Evolutionary conservation across 2,329 filamentous ascomycete genomes (phyloP), one percentile per base, ranked within the genome.

Genomic region (Aureobasidium sp.): DNA sequence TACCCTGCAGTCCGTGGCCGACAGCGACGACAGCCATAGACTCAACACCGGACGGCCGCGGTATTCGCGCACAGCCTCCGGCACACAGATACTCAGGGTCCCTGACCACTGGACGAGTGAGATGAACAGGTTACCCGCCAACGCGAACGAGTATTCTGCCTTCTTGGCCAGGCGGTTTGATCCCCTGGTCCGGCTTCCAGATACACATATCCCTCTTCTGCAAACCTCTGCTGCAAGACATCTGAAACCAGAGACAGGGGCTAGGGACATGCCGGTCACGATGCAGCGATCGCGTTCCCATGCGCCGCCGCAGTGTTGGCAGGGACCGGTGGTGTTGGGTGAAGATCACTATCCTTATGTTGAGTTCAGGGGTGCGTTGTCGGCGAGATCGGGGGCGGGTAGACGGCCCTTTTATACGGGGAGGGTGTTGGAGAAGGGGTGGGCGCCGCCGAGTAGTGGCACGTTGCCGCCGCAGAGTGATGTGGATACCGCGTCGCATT

Each of bases 121-220:
- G 47, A 51, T 53, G 58, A 60, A 60, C 9, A 38, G 58, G 4
- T 42, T 60, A 4, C 58, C 58, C 4, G 25, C 10, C 1, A 60
- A 60, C n/a, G 58, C 58, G 33, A 60, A 60, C 10, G 58, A 60
- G 37, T 60, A 46, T 29, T 51, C 46, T 29, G 46, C 46, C 13
- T 60, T 46, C 9, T 23, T 60, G 31, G 8, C 7, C 21, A 49
- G 58, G 25, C 27, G 38, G 7, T 60, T 60, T 38, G 47, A 60
- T 23, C 47, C 58, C 3, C 31, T 60, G 17, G 13, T 35, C 4
- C 29, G 40, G 37, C 21, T 60, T n/a, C 38, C 47, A 17, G 47
- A 60, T 46, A 46, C 47, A 8, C 46, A 60, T 23, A n/a, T 54
- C 1, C 37, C 58, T n/a, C 13, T 7, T 17, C n/a, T 37, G 25